These are phyloP conservation scores for Solanum tarapatanum DNA, from an alignment of 257 asterid genomes.

Conservation along the genomic window DNA sequence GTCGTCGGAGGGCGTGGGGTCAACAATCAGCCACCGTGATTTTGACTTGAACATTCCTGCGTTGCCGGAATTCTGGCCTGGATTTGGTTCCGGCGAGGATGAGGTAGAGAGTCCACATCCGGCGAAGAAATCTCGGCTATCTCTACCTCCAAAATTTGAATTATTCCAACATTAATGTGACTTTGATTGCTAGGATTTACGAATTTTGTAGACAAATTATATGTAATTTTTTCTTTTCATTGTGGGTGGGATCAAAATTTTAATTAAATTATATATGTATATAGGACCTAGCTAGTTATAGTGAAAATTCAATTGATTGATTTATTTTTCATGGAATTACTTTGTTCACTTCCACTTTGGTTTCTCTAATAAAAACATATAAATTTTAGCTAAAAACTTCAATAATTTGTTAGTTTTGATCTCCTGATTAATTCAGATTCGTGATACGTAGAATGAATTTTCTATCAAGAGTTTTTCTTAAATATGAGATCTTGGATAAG, in stretches of 20 bases:
- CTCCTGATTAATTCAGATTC: rapidly evolving
- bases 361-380: not conserved
- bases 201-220: not conserved
- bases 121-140: constrained; percentile 34
- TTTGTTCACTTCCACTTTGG: not conserved
- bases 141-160: constrained; percentile 17
- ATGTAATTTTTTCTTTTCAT: not conserved
- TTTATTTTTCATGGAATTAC: not conserved
- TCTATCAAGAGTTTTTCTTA: too few relatives aligned
- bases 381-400: not conserved
- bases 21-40: constrained; percentile 29
- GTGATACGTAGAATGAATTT: too few relatives aligned
- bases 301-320: not conserved
- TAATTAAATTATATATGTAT: not conserved
- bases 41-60: constrained; percentile 67
- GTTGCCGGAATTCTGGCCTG: constrained; percentile 24
- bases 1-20: constrained; percentile 44
- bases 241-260: not conserved
- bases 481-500: too few relatives aligned
- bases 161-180: not conserved
- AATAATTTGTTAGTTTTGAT: not conserved
- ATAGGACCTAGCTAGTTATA: not conserved
- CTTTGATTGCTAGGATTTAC: not conserved
- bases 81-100: constrained; percentile 26
- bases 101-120: constrained; percentile 74